Evolutionary conservation across 73 alveolate species (phyloP).

Genomic region (Paramecium octaurelia): DNA sequence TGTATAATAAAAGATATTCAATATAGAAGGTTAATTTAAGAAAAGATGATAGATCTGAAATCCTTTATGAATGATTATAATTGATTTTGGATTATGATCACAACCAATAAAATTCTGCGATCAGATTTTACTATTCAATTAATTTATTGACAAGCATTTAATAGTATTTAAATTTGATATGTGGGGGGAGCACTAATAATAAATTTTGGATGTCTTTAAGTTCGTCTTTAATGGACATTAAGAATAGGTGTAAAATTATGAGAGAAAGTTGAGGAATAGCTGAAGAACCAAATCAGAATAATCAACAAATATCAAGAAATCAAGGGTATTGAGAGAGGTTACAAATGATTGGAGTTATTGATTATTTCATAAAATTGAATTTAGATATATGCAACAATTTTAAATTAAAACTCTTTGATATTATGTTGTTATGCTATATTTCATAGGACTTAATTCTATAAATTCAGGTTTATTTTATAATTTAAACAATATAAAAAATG

Average conservation of each 20-base stretch:
- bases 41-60: background rate
- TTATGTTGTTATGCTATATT: background rate
- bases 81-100: background rate
- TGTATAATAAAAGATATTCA: background rate
- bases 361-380: background rate
- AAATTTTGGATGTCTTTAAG: slow-evolving; percentile 69
- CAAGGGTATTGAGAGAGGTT: background rate
- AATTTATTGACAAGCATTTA: background rate
- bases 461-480: background rate
- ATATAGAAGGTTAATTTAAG: background rate
- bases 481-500: background rate
- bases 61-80: background rate
- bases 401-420: background rate
- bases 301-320: background rate
- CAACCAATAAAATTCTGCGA: background rate
- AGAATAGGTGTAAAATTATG: slow-evolving; percentile 76
- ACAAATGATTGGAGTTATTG: background rate
- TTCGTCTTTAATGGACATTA: slow-evolving; percentile 61
- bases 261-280: slow-evolving; percentile 79
- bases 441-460: background rate
- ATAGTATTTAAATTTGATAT: slow-evolving; percentile 63
- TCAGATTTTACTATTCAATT: background rate
- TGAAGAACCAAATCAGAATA: background rate
- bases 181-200: no score
- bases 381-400: background rate